Evolutionary conservation across 2,329 filamentous ascomycete species (phyloP).

Genomic region (Fusarium begoniae): DNA sequence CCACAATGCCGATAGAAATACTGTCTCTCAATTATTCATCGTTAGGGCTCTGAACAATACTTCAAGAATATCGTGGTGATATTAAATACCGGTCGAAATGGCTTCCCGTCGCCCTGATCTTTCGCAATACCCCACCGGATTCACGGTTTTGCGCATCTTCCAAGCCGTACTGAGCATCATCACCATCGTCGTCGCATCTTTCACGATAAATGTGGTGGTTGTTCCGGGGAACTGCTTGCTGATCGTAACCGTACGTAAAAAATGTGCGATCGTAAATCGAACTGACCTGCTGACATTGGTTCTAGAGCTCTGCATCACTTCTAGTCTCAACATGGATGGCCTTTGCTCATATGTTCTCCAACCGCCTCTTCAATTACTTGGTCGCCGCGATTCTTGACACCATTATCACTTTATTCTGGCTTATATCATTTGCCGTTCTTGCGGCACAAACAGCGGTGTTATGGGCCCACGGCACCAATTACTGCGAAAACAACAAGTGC

Average conservation of each 20-base stretch:
- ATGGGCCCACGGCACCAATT: constrained; percentile 30
- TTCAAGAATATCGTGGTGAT: too few species aligned
- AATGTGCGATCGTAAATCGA: fast-evolving
- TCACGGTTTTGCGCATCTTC: constrained; percentile 55
- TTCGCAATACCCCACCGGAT: constrained; percentile 55
- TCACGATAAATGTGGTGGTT: constrained; percentile 48
- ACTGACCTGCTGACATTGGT: neutral
- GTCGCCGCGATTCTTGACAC: constrained; percentile 61
- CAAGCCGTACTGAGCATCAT: constrained; percentile 58
- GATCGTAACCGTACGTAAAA: constrained; percentile 51
- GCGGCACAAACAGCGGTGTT: constrained; percentile 47
- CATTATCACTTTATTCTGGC: constrained; percentile 63
- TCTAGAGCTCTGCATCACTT: constrained; percentile 55
- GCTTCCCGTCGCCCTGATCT: constrained; percentile 32
- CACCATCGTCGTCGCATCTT: constrained; percentile 58
- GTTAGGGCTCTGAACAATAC: too few species aligned
- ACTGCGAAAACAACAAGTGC: constrained; percentile 40
- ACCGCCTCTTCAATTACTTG: constrained; percentile 63
- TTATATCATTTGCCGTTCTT: constrained; percentile 54
- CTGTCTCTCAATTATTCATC: too few species aligned
- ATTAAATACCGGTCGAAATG: neutral
- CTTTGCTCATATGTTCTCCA: constrained; percentile 51
- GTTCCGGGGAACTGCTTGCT: constrained; percentile 50
- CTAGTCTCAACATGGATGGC: constrained; percentile 58
- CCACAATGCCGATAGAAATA: too few species aligned